Base-by-base conservation (phyloP, 2,329 filamentous ascomycete genomes). In the Colletotrichum brevisporum region DNA sequence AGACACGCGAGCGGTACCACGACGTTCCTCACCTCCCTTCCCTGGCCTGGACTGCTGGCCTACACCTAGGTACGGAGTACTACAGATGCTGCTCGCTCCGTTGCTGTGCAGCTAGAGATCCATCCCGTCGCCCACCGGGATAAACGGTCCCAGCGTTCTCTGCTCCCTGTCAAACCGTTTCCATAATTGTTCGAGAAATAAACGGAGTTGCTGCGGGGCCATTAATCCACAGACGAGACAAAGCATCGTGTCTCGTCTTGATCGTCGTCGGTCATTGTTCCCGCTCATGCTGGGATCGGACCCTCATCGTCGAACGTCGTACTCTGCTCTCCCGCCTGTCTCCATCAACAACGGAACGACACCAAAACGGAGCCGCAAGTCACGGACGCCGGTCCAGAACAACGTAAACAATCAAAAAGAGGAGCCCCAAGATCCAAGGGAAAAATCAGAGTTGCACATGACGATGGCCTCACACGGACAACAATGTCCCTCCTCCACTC, bases 181-280 rank as follows among this genome's bases (percentile, higher is more conserved):
- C 45, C 52, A n/a, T 36, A 41, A 31, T 41, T 27, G 24, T 54
- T 39, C 54, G 26, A 66, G 51, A 52, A 60, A 60, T 60, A 60
- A 36, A 36, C 55, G 62, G 54, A 56, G 66, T 61, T 57, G 31
- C 50, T 60, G 54, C 61, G 48, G 60, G 47, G 51, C 50, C 59
- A 47, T 62, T 56, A 48, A 27, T 55, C 36, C 41, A 56, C 13
- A 50, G 43, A 59, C 54, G 43, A 56, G 51, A 69, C 62, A 69
- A 56, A 56, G 66, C 55, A 36, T 36, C 24, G 60, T 69, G 62
- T 60, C 26, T 69, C 62, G 66, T 69, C 62, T 69, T 69, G 66
- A 66, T 69, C 66, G 55, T 51, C 61, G 51, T 43, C 47, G 59
- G 50, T 53, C 50, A 62, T 53, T 57, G 59, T 63, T 36, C 27